Percentiles rank a stretch among this genome's conserved stretches.
Evolutionary conservation across 768 basidiomycete species (phyloP).

Genomic region (Termitomyces heimii): DNA sequence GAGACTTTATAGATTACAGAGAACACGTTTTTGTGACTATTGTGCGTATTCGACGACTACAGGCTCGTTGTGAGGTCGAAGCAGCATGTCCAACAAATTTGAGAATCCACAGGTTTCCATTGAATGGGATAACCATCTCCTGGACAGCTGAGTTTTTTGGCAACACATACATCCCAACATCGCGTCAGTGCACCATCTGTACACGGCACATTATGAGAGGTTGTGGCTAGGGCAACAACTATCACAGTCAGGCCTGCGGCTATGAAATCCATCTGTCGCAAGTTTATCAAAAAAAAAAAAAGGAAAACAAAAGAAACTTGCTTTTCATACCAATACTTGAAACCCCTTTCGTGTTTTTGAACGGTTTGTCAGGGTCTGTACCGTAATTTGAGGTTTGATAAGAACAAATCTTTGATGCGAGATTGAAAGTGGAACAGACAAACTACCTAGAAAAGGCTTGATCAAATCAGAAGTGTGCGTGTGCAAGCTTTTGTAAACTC

Average conservation of each 20-base stretch:
- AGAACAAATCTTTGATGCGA: not conserved
- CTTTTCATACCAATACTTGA: not conserved
- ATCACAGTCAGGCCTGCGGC: not conserved
- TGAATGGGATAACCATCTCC: not conserved
- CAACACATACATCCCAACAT: not conserved
- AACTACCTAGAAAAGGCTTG: not conserved
- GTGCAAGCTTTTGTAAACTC: not conserved
- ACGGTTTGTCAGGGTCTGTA: not conserved
- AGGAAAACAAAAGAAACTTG: no score
- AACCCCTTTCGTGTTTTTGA: not conserved
- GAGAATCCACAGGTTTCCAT: not conserved
- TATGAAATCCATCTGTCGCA: not conserved
- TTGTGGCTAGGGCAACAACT: not conserved
- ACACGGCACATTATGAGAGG: not conserved
- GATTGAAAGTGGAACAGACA: not conserved
- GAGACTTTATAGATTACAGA: not conserved
- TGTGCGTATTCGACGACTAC: not conserved
- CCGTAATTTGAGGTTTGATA: not conserved
- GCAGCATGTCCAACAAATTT: not conserved
- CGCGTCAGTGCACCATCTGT: not conserved
- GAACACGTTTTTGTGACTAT: not conserved
- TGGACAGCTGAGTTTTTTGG: not conserved
- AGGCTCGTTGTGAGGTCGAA: not conserved
- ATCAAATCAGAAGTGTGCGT: not conserved
- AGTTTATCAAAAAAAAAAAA: not conserved